Conservation (phyloP, 2,329 filamentous ascomycete genomes). For the Xylariales sp. region DNA sequence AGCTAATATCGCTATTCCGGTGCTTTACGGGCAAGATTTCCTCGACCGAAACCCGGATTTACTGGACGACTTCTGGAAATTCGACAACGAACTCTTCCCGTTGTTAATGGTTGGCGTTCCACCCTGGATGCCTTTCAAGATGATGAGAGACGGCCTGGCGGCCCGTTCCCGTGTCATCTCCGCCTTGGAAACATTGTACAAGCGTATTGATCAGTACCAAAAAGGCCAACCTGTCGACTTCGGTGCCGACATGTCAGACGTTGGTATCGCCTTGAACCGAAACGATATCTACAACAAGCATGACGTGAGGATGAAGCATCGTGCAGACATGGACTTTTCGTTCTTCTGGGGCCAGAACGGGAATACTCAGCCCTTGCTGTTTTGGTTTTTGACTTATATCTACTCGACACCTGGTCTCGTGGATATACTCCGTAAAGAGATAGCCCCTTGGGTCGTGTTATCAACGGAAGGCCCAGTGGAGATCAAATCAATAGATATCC, state of each 20-base stretch:
- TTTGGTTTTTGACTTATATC: slow-evolving; percentile 12
- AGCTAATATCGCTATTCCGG: slow-evolving; percentile 11
- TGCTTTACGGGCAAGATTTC: slow-evolving; percentile 14
- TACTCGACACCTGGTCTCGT: slow-evolving; percentile 13
- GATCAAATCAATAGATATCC: slow-evolving; percentile 8
- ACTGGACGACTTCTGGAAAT: slow-evolving; percentile 14
- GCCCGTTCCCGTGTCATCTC: slow-evolving; percentile 9
- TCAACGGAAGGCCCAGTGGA: neutral
- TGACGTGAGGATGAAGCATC: slow-evolving; percentile 7
- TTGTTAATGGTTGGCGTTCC: slow-evolving; percentile 13
- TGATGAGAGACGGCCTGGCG: slow-evolving; percentile 10
- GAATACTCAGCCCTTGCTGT: slow-evolving; percentile 11
- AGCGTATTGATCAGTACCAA: slow-evolving; percentile 13
- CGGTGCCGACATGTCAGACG: slow-evolving; percentile 15
- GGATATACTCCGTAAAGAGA: slow-evolving; percentile 10
- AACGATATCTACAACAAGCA: slow-evolving; percentile 9
- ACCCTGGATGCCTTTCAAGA: slow-evolving; percentile 12
- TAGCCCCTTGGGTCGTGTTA: slow-evolving; percentile 9
- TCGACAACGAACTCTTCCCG: slow-evolving; percentile 14
- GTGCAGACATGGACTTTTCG: slow-evolving; percentile 9
- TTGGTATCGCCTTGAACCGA: slow-evolving; percentile 11
- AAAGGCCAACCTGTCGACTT: slow-evolving; percentile 12
- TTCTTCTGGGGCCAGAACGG: slow-evolving; percentile 12
- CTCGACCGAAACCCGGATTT: slow-evolving; percentile 10
- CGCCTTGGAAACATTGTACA: slow-evolving; percentile 10